Conservation (phyloP, 2,329 filamentous ascomycete genomes). For the Harringtonia lauricola region DNA sequence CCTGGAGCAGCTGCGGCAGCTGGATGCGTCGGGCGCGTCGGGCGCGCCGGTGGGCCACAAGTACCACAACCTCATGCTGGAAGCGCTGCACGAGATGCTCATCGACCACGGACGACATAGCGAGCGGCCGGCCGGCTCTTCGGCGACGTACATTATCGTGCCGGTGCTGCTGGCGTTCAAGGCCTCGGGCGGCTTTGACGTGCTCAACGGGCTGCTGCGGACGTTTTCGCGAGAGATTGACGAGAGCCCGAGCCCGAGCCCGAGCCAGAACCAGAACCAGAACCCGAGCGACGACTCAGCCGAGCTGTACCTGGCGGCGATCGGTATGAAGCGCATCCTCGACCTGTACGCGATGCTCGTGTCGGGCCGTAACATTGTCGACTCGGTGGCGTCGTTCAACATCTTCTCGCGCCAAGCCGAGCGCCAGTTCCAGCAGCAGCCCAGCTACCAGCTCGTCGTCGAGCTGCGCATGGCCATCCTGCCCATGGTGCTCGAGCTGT, state of each 20-base stretch:
- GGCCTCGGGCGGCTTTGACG: constrained; percentile 62
- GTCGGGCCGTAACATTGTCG: constrained; percentile 68
- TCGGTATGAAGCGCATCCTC: constrained; percentile 70
- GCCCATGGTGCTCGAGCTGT: constrained; percentile 65
- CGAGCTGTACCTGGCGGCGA: constrained; percentile 36
- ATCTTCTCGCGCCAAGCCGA: constrained; percentile 28
- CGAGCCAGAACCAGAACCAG: constrained; percentile 1
- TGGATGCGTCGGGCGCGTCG: constrained; percentile 35
- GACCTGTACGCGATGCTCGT: constrained; percentile 69
- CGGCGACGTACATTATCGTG: constrained; percentile 45
- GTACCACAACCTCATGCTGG: constrained; percentile 73
- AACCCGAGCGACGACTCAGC: constrained; percentile 33
- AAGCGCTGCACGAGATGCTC: constrained; percentile 66
- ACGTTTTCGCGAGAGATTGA: constrained; percentile 48
- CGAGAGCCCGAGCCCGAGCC: constrained; percentile 19
- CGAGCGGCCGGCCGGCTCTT: constrained; percentile 26
- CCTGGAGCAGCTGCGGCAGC: constrained; percentile 50
- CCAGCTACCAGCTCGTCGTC: constrained; percentile 66
- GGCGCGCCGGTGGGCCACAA: constrained; percentile 63
- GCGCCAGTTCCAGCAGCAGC: constrained; percentile 25
- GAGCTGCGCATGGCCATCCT: constrained; percentile 75
- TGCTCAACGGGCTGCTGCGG: constrained; percentile 61
- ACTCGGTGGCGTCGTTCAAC: constrained; percentile 52
- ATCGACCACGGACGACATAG: constrained; percentile 50
- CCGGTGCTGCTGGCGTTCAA: constrained; percentile 82